A percentile compares a stretch with the other conserved stretches of the same genome.
Conservation (phyloP, 345 rosid species). For the Populus nigra region DNA sequence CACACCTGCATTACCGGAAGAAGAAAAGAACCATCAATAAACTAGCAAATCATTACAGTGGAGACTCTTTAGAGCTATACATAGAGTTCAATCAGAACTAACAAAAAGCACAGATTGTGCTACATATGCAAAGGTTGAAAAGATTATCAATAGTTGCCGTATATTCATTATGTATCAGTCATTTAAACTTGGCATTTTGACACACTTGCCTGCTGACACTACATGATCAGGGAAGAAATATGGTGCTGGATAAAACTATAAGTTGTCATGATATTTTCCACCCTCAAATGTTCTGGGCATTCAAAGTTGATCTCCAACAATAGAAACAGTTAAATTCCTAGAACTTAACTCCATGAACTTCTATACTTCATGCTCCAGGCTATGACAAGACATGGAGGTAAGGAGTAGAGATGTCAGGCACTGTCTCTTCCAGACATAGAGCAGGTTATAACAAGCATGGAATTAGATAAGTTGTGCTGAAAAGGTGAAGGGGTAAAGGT, state of each 20-base stretch:
- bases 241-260: not conserved
- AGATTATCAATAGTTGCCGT: not conserved
- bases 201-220: not conserved
- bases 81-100: not conserved
- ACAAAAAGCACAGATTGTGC: not conserved
- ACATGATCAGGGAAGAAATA: not conserved
- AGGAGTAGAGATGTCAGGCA: not conserved
- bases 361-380: not conserved
- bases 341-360: not conserved
- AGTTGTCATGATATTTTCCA: not conserved
- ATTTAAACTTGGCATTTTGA: not conserved
- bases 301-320: not conserved
- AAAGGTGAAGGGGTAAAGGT: not conserved
- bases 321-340: not conserved
- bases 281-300: not conserved
- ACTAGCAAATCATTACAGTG: not conserved
- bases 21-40: not conserved
- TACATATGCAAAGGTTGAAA: not conserved
- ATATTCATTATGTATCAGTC: not conserved
- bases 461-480: not conserved
- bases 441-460: not conserved
- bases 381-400: not conserved
- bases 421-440: not conserved
- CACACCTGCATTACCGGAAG: constrained; percentile 39
- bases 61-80: not conserved